Percentiles rank a stretch among this genome's conserved stretches.
Conservation (phyloP, 2,329 filamentous ascomycete species). For the Ceratocystis destructans region DNA sequence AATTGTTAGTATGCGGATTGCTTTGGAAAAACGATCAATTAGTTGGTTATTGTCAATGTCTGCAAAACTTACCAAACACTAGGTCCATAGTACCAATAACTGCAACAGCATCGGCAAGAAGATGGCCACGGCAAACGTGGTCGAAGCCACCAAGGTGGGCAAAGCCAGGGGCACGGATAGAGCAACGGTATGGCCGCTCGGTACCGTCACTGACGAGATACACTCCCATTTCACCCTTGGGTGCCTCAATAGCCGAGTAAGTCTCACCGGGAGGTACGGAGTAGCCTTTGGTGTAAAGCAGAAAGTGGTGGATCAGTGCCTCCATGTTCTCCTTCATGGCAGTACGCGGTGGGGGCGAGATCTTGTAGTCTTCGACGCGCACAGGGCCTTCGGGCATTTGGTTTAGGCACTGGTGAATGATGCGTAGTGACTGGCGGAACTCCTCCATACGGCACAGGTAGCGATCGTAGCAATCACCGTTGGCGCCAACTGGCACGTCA, state of each 20-base stretch:
- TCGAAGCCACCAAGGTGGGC: constrained; percentile 91
- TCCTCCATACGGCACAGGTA: constrained; percentile 99
- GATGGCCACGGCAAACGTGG: constrained; percentile 78
- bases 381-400: constrained; percentile 94
- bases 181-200: constrained; percentile 92
- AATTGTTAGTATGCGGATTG: constrained; percentile 25
- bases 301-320: constrained; percentile 96
- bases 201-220: constrained; percentile 91
- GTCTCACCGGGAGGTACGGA: constrained; percentile 94
- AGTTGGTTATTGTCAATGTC: too few species aligned
- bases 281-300: constrained; percentile 98
- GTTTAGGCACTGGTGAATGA: constrained; percentile 97
- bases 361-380: constrained; percentile 97
- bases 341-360: constrained; percentile 82
- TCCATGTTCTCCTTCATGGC: constrained; percentile 99
- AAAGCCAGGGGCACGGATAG: constrained; percentile 93
- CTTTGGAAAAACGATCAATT: not conserved
- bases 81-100: constrained; percentile 86
- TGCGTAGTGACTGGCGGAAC: constrained; percentile 94
- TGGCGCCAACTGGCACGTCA: constrained; percentile 88
- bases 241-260: constrained; percentile 96
- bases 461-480: constrained; percentile 98
- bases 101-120: constrained; percentile 90
- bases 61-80: constrained; percentile 57
- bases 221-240: constrained; percentile 99